Evolutionary conservation across 208 protist genomes (phyloP), one percentile per base, ranked within the genome.

Genomic region (Naegleria fowleri): DNA sequence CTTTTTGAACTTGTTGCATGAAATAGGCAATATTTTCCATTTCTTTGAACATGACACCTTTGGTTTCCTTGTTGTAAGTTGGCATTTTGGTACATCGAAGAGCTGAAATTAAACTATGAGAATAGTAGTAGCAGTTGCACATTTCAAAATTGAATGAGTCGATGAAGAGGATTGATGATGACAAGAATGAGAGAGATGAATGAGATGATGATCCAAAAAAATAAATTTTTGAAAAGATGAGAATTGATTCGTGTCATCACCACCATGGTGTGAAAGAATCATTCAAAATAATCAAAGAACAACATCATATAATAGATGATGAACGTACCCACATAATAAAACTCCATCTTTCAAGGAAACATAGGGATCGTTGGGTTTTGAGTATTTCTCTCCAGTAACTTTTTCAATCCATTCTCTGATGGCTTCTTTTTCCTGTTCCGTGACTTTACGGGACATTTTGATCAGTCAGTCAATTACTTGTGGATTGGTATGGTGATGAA

Each of bases 21-120:
- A 88, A 88, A n/a, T 38, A 58, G 85, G 85, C 85, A 58, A 88
- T 58, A 58, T 88, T 88, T 58, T 88, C 85, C 85, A 88, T 51
- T 58, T 88, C 85, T 38, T 58, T 88, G 13, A 88, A 88, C 33
- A 86, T 48, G 33, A 36, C 22, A 40, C 39, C 85, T 36, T 51
- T 39, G 33, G 85, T 19, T 39, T 58, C 43, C 36, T 36, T 55
- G 85, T 88, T 29, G 19, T 51, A 58, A 58, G 13, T 58, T 33
- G 43, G 39, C n/a, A 58, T n/a, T 58, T 88, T 88, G 6, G 33
- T 58, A 19, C 85, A 29, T 48, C 83, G 13, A 0, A 86, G 15
- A 43, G 15, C n/a, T 19, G 36, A 43, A 11, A 86, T 86, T 48
- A 86, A 48, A 39, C 83, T 86, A 43, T 84, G 3, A n/a, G n/a